phyloP scores from a whole-genome alignment of 2,329 filamentous ascomycete genomes.

The Lizonia empirigonia region DNA sequence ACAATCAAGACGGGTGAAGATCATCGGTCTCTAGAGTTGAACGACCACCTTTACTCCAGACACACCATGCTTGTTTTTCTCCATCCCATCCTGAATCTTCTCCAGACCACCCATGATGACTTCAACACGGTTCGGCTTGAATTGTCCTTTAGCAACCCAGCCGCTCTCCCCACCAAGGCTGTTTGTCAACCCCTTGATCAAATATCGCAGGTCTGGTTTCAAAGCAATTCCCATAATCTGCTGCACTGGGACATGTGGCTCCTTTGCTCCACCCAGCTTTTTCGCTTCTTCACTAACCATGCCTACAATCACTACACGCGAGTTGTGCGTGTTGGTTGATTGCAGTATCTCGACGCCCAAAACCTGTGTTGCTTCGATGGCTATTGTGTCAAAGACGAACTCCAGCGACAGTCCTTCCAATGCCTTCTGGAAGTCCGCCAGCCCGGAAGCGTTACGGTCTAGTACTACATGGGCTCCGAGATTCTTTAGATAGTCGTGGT shows the following conservation, averaged over 20 bases:
- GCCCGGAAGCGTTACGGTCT: conserved; percentile 6
- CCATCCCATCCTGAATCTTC: conserved; percentile 15
- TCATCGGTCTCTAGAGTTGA: background rate
- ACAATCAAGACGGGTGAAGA: background rate
- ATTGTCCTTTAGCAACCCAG: conserved; percentile 11
- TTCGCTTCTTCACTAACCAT: conserved; percentile 3
- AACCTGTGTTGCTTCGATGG: conserved; percentile 2
- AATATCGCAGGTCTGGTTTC: conserved; percentile 3
- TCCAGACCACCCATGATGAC: conserved; percentile 9
- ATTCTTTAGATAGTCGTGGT: conserved; percentile 41
- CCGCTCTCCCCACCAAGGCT: conserved; percentile 16
- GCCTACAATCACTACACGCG: background rate
- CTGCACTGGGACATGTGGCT: conserved; percentile 8
- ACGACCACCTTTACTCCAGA: conserved; percentile 19
- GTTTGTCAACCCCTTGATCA: conserved; percentile 12
- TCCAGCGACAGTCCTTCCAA: conserved; percentile 8
- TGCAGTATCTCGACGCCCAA: conserved; percentile 13
- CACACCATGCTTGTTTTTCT: conserved; percentile 17
- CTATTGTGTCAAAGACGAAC: conserved; percentile 18
- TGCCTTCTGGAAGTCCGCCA: conserved; percentile 6
- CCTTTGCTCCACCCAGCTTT: conserved; percentile 4
- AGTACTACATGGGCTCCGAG: conserved; percentile 39
- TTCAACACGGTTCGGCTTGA: conserved; percentile 14
- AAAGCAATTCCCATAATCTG: conserved; percentile 12
- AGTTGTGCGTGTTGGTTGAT: background rate